phyloP scores from a whole-genome alignment of 2,329 filamentous ascomycete species.

The Ramichloridium luteum region DNA sequence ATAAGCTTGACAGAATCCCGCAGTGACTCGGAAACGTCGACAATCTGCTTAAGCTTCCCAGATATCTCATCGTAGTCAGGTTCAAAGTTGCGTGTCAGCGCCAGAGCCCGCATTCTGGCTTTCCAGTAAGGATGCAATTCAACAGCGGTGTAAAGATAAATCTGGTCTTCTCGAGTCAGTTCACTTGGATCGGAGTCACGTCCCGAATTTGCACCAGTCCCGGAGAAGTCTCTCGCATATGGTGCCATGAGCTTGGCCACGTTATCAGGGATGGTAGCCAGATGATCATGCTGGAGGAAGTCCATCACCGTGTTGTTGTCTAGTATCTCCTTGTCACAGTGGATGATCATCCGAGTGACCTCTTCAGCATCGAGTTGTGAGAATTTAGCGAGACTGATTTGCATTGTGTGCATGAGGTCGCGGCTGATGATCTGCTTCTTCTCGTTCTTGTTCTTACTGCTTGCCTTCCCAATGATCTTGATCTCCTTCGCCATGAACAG shows the following conservation, averaged over 20 bases:
- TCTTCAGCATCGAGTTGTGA: slow-evolving; percentile 74
- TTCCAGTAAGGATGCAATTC: slow-evolving; percentile 99
- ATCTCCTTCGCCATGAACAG: slow-evolving; percentile 96
- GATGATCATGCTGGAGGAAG: slow-evolving; percentile 81
- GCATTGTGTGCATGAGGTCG: slow-evolving; percentile 78
- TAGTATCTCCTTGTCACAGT: slow-evolving; percentile 79
- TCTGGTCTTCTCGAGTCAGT: slow-evolving; percentile 87
- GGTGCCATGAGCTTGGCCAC: slow-evolving; percentile 82
- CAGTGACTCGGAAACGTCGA: slow-evolving; percentile 74
- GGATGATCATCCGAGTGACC: slow-evolving; percentile 83
- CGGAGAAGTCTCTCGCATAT: slow-evolving; percentile 94
- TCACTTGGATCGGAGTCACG: slow-evolving; percentile 80
- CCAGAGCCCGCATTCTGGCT: slow-evolving; percentile 83
- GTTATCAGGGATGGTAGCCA: slow-evolving; percentile 87
- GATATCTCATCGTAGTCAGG: slow-evolving; percentile 85
- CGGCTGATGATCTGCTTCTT: slow-evolving; percentile 95
- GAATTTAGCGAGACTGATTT: slow-evolving; percentile 90
- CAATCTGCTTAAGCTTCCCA: slow-evolving; percentile 72
- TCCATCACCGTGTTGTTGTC: slow-evolving; percentile 92
- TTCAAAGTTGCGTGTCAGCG: slow-evolving; percentile 73
- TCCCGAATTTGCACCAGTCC: slow-evolving; percentile 65
- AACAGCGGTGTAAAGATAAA: slow-evolving; percentile 84
- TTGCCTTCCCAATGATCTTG: slow-evolving; percentile 61
- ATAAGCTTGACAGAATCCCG: slow-evolving; percentile 86
- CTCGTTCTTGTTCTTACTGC: slow-evolving; percentile 63